Evolutionary conservation across 768 basidiomycete species (phyloP), one percentile per base, ranked within the genome.

Genomic region (Hericium erinaceus): DNA sequence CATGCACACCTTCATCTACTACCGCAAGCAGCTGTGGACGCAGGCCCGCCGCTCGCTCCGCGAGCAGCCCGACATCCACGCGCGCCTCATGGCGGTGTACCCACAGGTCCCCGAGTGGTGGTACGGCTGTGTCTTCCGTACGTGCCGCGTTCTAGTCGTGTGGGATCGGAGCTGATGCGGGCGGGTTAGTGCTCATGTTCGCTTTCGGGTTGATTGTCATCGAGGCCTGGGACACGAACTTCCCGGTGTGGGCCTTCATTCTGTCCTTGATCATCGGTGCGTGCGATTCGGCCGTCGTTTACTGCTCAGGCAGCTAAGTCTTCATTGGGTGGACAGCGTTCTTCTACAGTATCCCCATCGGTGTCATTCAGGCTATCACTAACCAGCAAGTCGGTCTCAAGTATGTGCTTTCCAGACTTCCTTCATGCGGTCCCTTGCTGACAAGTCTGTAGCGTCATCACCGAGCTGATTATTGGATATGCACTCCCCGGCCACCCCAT

Each of bases 401-500:
- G 44, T 46, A 22, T 12, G 44, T 46, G 33, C 33, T 22, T 16
- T 46, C n/a, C 44, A 6, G 8, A 12, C n/a, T 46, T 16, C 7
- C 1, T 22, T 8, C n/a, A 7, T 8, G 44, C 13, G n/a, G 44
- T 46, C n/a, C 2, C 44, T 7, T 7, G 8, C 22, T 46, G 44
- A 46, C 22, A 12, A 16, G 7, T 22, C 44, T 22, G 13, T 11
- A 51, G 26, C 65, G 89, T 92, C 39, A 81, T 92, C 65, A 83
- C 89, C 3, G 89, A 92, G 69, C 74, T 90, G 46, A 83, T 92
- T 61, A 82, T 89, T 37, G 89, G 89, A 53, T 90, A 89, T 64
- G 81, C 79, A 22, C 76, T 88, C 50, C 90, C 89, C n/a, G 90
- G 89, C 1, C 79, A 79, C 18, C 87, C 89, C 6, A 67, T 90